Evolutionary conservation across 352 stramenopile genomes (phyloP).

Genomic region (Globisporangium irregulare): DNA sequence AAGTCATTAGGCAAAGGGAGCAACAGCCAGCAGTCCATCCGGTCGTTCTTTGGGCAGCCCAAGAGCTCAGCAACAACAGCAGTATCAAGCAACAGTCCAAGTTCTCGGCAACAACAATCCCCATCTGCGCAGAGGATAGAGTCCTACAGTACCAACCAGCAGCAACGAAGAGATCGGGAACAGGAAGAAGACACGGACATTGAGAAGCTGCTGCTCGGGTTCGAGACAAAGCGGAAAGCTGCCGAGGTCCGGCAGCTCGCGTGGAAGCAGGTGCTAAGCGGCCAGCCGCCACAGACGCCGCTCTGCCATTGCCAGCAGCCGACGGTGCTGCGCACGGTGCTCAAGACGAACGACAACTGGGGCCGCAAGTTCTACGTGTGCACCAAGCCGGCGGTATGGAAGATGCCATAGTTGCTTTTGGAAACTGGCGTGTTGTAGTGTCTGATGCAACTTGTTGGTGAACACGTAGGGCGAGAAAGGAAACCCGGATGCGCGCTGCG

Average conservation of each 20-base stretch:
- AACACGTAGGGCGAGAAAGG: conserved; percentile 63
- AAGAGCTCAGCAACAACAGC: neutral
- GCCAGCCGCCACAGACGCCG: conserved; percentile 51
- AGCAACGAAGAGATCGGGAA: neutral
- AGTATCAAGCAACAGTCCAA: neutral
- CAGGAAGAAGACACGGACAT: conserved; percentile 13
- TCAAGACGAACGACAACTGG: conserved; percentile 82
- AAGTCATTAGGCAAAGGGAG: conserved; percentile 11
- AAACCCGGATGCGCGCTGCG: conserved; percentile 71
- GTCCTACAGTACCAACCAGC: neutral
- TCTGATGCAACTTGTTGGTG: neutral
- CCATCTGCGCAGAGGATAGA: neutral
- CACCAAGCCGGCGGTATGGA: conserved; percentile 67
- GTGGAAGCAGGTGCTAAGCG: conserved; percentile 73
- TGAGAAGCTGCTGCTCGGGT: conserved; percentile 11
- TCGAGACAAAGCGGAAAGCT: conserved; percentile 34
- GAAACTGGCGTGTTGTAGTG: neutral
- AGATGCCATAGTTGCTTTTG: neutral
- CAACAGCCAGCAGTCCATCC: conserved; percentile 42
- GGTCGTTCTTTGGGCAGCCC: conserved; percentile 41
- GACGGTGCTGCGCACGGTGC: conserved; percentile 67
- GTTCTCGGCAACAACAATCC: neutral
- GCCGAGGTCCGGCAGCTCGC: conserved; percentile 29
- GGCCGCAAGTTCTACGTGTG: conserved; percentile 87
- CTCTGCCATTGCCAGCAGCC: conserved; percentile 65